phyloP scores from a whole-genome alignment of 2,329 filamentous ascomycete species.

The Alternaria incomplexa region DNA sequence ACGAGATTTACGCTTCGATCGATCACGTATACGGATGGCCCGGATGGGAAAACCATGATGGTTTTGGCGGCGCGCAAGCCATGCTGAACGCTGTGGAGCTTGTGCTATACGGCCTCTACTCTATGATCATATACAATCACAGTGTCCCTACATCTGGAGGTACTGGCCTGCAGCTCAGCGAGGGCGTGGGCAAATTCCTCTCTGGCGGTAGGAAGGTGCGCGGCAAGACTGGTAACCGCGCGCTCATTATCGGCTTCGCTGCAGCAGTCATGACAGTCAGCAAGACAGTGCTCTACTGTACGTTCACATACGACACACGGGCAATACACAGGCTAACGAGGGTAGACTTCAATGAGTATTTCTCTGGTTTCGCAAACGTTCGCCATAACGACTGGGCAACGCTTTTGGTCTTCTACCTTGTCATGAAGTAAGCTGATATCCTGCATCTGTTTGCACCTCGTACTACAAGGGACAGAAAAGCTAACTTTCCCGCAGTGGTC shows the following conservation, averaged over 20 bases:
- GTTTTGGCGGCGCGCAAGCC: conserved; percentile 80
- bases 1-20: conserved; percentile 78
- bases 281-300: conserved; percentile 73
- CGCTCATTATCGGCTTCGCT: conserved; percentile 64
- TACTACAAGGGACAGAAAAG: background rate
- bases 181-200: conserved; percentile 52
- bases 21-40: conserved; percentile 84
- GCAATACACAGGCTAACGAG: conserved; percentile 8
- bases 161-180: conserved; percentile 47
- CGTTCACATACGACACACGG: conserved; percentile 36
- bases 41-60: conserved; percentile 68
- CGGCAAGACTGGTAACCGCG: conserved; percentile 60
- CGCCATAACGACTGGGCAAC: conserved; percentile 64
- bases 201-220: conserved; percentile 58
- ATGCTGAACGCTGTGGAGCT: conserved; percentile 73
- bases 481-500: conserved; percentile 54
- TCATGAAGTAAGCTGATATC: conserved; percentile 66
- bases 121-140: conserved; percentile 59
- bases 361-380: conserved; percentile 65
- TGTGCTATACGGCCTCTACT: conserved; percentile 67
- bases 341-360: conserved; percentile 66
- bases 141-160: conserved; percentile 44
- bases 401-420: conserved; percentile 65
- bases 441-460: background rate
- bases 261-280: conserved; percentile 68